Percentiles rank a stretch among this genome's conserved stretches.
phyloP scores from a whole-genome alignment of 31 red algal genomes.

The Odonthalia washingtoniensis region DNA sequence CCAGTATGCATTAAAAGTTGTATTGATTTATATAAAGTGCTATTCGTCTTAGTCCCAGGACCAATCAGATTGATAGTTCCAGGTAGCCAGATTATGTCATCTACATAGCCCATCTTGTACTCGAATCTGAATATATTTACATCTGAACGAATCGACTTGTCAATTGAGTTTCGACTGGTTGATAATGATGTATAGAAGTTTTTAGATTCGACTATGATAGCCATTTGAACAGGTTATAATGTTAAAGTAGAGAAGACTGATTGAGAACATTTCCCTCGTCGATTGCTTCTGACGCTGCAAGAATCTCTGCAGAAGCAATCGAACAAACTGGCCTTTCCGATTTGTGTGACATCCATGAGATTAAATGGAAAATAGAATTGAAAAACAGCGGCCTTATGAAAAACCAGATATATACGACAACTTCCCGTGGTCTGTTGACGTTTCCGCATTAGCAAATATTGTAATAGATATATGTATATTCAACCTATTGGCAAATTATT shows the following conservation, averaged over 20 bases:
- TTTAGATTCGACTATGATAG: not conserved
- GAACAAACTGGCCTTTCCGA: too few relatives aligned
- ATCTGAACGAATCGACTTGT: not conserved
- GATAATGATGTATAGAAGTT: slow-evolving; percentile 15
- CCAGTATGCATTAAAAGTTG: too few relatives aligned
- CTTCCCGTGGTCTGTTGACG: too few relatives aligned
- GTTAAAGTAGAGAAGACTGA: not conserved
- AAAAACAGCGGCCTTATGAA: too few relatives aligned
- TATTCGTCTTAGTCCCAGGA: slow-evolving; percentile 2
- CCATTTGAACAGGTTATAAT: not conserved
- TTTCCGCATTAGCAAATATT: too few relatives aligned
- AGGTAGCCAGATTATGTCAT: slow-evolving; percentile 17
- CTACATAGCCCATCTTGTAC: slow-evolving; percentile 7
- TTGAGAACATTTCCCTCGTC: slow-evolving; percentile 14
- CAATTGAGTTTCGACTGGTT: not conserved
- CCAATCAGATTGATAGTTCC: not conserved
- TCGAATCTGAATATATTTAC: slow-evolving; percentile 7
- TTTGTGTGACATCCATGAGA: too few relatives aligned
- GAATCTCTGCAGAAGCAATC: not conserved
- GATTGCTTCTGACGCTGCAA: slow-evolving; percentile 11
- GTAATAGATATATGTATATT: too few relatives aligned
- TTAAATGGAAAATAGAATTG: too few relatives aligned
- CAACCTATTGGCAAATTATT: too few relatives aligned
- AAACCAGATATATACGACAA: too few relatives aligned
- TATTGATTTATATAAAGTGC: too few relatives aligned